These are phyloP conservation scores for Fusarium sp. DNA, from an alignment of 2,329 filamentous ascomycete species.

Conservation along the genomic window DNA sequence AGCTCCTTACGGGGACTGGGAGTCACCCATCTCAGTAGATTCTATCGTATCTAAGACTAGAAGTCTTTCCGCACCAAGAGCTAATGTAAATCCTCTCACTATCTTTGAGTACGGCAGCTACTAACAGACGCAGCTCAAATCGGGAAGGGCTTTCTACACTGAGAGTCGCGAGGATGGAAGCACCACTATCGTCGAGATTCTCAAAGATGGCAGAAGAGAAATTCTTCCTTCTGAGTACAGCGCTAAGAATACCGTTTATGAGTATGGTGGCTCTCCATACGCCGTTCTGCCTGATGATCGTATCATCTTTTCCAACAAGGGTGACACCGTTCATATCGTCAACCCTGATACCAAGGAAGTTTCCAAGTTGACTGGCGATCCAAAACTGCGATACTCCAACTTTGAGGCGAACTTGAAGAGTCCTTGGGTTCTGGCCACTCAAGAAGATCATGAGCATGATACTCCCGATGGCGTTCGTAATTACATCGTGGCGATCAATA, in stretches of 20 bases:
- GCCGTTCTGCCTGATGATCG: slow-evolving; percentile 52
- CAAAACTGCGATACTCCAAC: slow-evolving; percentile 57
- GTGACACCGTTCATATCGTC: slow-evolving; percentile 57
- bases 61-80: slow-evolving; percentile 50
- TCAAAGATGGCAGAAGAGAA: slow-evolving; percentile 49
- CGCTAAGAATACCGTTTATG: slow-evolving; percentile 60
- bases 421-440: slow-evolving; percentile 61
- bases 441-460: slow-evolving; percentile 60
- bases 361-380: slow-evolving; percentile 46
- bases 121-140: slow-evolving; percentile 35
- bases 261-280: slow-evolving; percentile 63
- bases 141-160: slow-evolving; percentile 52
- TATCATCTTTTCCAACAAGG: slow-evolving; percentile 60
- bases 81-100: slow-evolving; percentile 45
- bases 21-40: slow-evolving; percentile 53
- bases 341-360: slow-evolving; percentile 52
- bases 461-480: slow-evolving; percentile 50
- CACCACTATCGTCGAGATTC: slow-evolving; percentile 57
- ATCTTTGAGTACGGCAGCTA: neutral
- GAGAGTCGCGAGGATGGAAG: slow-evolving; percentile 55
- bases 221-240: slow-evolving; percentile 58
- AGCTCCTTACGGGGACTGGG: slow-evolving; percentile 54
- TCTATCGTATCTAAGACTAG: slow-evolving; percentile 51
- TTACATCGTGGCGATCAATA: slow-evolving; percentile 55
- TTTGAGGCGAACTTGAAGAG: slow-evolving; percentile 55